Conservation (phyloP, 2,329 filamentous ascomycete species). For the Calonectria ilicicola region DNA sequence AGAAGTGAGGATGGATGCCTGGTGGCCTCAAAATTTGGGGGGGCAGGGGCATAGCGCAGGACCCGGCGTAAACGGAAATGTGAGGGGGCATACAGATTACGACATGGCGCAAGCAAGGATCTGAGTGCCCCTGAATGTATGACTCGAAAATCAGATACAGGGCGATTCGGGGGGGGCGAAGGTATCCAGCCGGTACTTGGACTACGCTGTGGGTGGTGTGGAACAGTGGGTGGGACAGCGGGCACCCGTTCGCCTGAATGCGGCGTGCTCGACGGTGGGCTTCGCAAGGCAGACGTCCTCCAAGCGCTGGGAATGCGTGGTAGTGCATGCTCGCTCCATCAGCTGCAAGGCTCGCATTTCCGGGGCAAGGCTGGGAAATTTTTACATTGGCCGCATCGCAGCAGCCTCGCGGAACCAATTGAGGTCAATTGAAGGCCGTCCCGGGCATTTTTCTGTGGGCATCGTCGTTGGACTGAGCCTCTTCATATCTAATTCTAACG, state of each 20-base stretch:
- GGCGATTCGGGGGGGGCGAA: conserved; percentile 1
- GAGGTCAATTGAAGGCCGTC: conserved; percentile 31
- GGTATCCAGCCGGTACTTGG: conserved; percentile 11
- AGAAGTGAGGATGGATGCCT: not conserved
- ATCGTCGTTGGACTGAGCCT: conserved; percentile 11
- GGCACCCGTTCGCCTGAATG: conserved; percentile 17
- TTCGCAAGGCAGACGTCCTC: conserved; percentile 42
- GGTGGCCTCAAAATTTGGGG: not conserved
- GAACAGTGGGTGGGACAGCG: conserved; percentile 14
- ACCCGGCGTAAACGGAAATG: conserved; percentile 6
- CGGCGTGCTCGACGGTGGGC: conserved; percentile 22
- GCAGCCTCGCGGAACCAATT: conserved; percentile 32
- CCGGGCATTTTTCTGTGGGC: not conserved
- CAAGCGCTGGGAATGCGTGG: conserved; percentile 41
- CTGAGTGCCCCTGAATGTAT: conserved; percentile 1
- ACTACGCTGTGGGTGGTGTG: conserved; percentile 13
- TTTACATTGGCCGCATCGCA: conserved; percentile 27
- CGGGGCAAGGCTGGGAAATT: conserved; percentile 29
- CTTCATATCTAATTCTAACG: conserved; percentile 43
- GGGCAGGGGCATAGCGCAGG: not conserved
- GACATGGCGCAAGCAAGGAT: conserved; percentile 13
- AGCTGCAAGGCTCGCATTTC: conserved; percentile 37
- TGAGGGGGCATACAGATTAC: conserved; percentile 12
- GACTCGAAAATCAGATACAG: not conserved
- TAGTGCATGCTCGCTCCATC: conserved; percentile 39